Percentiles rank a stretch among this genome's conserved stretches.
These are phyloP conservation scores for Kregervanrija fluxuum DNA, from an alignment of 805 yeast genomes.

Conservation along the genomic window DNA sequence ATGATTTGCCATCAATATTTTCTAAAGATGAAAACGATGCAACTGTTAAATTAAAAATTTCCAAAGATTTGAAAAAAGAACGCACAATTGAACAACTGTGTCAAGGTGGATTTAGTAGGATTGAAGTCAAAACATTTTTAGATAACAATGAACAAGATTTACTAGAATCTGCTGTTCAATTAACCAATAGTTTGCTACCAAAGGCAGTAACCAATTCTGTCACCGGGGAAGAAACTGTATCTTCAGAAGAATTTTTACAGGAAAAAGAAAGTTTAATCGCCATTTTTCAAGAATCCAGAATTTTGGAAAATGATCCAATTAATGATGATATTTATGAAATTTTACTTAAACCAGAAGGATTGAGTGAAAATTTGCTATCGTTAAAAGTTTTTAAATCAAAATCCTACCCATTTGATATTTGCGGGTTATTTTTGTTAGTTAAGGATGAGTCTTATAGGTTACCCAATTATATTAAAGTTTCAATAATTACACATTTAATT, in stretches of 20 bases:
- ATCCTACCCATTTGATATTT: conserved; percentile 57
- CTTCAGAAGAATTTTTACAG: conserved; percentile 55
- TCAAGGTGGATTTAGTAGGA: conserved; percentile 65
- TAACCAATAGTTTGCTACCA: conserved; percentile 34
- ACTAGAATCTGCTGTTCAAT: conserved; percentile 39
- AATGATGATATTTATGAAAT: conserved; percentile 29
- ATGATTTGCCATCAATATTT: conserved; percentile 72
- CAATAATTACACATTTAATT: conserved; percentile 44
- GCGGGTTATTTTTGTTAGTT: conserved; percentile 57
- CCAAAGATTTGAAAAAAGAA: conserved; percentile 48
- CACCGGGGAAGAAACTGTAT: conserved; percentile 10
- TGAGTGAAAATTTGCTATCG: conserved; percentile 23
- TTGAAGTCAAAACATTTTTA: conserved; percentile 48
- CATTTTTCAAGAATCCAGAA: conserved; percentile 34
- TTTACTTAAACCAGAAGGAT: conserved; percentile 25
- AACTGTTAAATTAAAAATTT: conserved; percentile 46
- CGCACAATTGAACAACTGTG: conserved; percentile 49
- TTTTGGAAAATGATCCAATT: conserved; percentile 30
- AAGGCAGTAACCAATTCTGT: neutral
- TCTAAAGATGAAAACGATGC: conserved; percentile 51
- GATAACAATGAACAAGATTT: conserved; percentile 38
- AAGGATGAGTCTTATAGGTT: conserved; percentile 39
- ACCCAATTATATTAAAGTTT: conserved; percentile 63
- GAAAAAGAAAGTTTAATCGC: conserved; percentile 64
- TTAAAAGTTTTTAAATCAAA: conserved; percentile 37